These are phyloP conservation scores for Paradendryphiella salina DNA, from an alignment of 2,329 filamentous ascomycete species.

Conservation along the genomic window DNA sequence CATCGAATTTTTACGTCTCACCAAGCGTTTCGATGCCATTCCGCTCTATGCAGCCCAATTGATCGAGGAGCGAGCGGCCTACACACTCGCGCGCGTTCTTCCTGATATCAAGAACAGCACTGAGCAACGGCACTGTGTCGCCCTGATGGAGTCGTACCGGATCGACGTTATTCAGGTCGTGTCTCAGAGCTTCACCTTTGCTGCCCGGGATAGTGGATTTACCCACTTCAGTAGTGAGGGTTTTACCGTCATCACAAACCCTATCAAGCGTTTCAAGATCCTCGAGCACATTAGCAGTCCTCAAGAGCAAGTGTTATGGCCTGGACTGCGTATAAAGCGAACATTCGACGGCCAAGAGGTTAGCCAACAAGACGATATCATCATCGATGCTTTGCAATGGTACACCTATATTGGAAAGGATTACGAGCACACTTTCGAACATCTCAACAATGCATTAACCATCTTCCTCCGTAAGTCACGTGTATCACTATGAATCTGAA, in stretches of 20 bases:
- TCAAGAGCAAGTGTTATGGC: conserved; percentile 49
- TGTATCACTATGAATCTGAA: neutral
- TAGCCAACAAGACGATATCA: conserved; percentile 66
- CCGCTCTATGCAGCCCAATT: conserved; percentile 88
- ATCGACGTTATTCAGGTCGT: conserved; percentile 75
- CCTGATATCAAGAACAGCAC: conserved; percentile 69
- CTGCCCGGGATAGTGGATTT: conserved; percentile 30
- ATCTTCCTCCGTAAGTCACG: conserved; percentile 76
- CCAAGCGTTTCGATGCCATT: conserved; percentile 68
- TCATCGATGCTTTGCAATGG: conserved; percentile 86
- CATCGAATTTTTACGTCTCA: conserved; percentile 74
- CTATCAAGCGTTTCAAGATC: conserved; percentile 48
- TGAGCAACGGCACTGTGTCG: conserved; percentile 69
- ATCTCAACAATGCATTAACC: conserved; percentile 75
- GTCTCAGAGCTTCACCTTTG: conserved; percentile 63
- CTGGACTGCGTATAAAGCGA: conserved; percentile 66
- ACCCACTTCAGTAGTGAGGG: conserved; percentile 29
- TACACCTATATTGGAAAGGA: conserved; percentile 71
- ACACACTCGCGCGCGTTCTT: conserved; percentile 74
- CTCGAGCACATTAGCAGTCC: conserved; percentile 53
- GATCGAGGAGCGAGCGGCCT: conserved; percentile 64
- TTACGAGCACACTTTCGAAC: conserved; percentile 63
- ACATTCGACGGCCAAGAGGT: conserved; percentile 65
- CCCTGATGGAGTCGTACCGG: conserved; percentile 72
- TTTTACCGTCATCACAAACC: conserved; percentile 27